These are phyloP conservation scores for Apiospora rasikravindrae DNA, from an alignment of 2,329 filamentous ascomycete species.

Conservation along the genomic window DNA sequence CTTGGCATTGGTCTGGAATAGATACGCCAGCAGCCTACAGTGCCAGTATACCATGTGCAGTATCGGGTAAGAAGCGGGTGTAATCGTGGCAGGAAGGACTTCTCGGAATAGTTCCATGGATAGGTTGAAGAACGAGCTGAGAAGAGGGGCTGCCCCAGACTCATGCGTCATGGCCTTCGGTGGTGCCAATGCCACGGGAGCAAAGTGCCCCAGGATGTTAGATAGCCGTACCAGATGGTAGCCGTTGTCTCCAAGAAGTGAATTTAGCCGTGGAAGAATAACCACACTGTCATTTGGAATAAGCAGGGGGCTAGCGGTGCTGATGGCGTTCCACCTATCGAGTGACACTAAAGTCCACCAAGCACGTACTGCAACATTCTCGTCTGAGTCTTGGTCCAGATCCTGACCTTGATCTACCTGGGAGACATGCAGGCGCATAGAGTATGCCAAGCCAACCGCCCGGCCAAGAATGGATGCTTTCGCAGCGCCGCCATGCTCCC, in stretches of 20 bases:
- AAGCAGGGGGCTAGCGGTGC: constrained; percentile 64
- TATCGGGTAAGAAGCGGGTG: constrained; percentile 56
- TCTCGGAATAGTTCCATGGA: constrained; percentile 70
- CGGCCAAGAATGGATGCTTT: constrained; percentile 65
- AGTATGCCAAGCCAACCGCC: constrained; percentile 69
- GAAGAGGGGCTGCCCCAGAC: constrained; percentile 46
- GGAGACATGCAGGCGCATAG: constrained; percentile 63
- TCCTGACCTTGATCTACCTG: constrained; percentile 47
- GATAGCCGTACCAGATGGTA: constrained; percentile 69
- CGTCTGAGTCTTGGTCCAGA: constrained; percentile 63
- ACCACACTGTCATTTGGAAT: constrained; percentile 68
- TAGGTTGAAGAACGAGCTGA: constrained; percentile 58
- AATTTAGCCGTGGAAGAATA: constrained; percentile 62
- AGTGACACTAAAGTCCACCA: constrained; percentile 77
- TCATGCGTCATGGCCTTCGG: constrained; percentile 49
- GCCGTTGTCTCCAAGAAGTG: constrained; percentile 64
- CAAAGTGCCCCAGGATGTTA: constrained; percentile 61
- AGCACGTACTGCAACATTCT: constrained; percentile 65
- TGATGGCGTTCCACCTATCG: constrained; percentile 76
- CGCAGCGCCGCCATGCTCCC: constrained; percentile 51
- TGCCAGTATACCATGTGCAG: constrained; percentile 75
- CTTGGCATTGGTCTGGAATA: constrained; percentile 61
- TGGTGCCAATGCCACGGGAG: constrained; percentile 50
- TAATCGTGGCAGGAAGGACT: constrained; percentile 63
- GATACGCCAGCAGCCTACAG: constrained; percentile 66